These are phyloP conservation scores for Boletales sp. DNA, from an alignment of 768 basidiomycete genomes.

Conservation along the genomic window DNA sequence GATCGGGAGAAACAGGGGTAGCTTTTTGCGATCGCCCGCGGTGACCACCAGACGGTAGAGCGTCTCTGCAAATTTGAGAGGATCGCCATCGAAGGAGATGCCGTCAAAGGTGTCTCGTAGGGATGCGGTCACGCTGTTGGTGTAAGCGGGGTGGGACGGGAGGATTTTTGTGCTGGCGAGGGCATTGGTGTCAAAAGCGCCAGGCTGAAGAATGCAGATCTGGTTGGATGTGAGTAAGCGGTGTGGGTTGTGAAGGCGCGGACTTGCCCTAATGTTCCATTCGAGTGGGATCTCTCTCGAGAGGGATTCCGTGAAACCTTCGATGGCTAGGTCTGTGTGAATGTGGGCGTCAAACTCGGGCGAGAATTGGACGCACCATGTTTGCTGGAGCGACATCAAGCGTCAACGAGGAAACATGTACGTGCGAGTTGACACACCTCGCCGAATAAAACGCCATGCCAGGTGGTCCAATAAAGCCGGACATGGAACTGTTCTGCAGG, in stretches of 20 bases:
- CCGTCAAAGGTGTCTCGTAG: slow-evolving; percentile 1
- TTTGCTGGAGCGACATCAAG: slow-evolving; percentile 11
- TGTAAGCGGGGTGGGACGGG: slow-evolving; percentile 8
- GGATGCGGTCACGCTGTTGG: neutral
- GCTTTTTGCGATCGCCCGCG: neutral
- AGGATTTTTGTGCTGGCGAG: neutral
- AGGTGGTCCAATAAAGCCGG: slow-evolving; percentile 11
- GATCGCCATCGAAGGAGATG: slow-evolving; percentile 7
- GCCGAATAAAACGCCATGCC: slow-evolving; percentile 21
- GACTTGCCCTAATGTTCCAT: slow-evolving; percentile 21
- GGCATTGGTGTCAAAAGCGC: slow-evolving; percentile 14
- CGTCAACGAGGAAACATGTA: neutral
- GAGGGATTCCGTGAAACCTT: slow-evolving; percentile 14
- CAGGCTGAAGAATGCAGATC: slow-evolving; percentile 16
- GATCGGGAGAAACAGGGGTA: slow-evolving; percentile 6
- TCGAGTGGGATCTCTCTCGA: slow-evolving; percentile 13
- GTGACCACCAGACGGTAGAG: neutral
- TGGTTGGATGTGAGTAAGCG: neutral
- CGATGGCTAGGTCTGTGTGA: neutral
- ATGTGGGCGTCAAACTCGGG: neutral
- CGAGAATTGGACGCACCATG: slow-evolving; percentile 5
- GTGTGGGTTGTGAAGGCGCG: too few relatives aligned
- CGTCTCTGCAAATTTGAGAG: slow-evolving; percentile 10
- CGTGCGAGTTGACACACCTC: slow-evolving; percentile 6
- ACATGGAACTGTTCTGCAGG: slow-evolving; percentile 20